Percentiles rank a stretch among this genome's conserved stretches.
Conservation (phyloP, 2,329 filamentous ascomycete species). For the Mycosphaerella sp. region DNA sequence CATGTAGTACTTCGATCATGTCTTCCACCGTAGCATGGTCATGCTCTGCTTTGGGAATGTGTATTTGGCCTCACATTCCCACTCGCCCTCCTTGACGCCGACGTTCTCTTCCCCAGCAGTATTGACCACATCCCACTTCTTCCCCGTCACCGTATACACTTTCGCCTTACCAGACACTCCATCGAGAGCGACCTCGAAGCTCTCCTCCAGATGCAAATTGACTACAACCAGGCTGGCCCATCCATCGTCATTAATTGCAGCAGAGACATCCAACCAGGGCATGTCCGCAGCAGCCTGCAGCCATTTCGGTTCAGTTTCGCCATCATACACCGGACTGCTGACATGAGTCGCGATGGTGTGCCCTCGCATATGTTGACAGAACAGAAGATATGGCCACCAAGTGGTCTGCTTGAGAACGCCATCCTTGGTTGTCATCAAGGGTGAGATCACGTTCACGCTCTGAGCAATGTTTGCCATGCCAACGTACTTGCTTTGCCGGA, state of each 20-base stretch:
- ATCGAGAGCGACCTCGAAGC: slow-evolving; percentile 54
- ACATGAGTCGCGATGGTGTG: slow-evolving; percentile 62
- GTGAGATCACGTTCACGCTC: slow-evolving; percentile 70
- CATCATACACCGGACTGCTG: slow-evolving; percentile 56
- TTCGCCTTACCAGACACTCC: slow-evolving; percentile 48
- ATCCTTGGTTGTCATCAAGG: slow-evolving; percentile 62
- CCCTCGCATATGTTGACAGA: slow-evolving; percentile 67
- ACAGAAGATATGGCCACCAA: slow-evolving; percentile 68
- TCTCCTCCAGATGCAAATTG: slow-evolving; percentile 58
- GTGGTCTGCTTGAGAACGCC: slow-evolving; percentile 66
- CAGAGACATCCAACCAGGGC: slow-evolving; percentile 65
- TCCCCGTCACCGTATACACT: slow-evolving; percentile 59
- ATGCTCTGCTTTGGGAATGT: slow-evolving; percentile 65
- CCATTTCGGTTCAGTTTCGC: slow-evolving; percentile 61
- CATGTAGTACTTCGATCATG: slow-evolving; percentile 4
- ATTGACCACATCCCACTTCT: slow-evolving; percentile 54
- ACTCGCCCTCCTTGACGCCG: slow-evolving; percentile 53
- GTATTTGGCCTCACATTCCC: slow-evolving; percentile 58
- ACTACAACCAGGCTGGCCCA: slow-evolving; percentile 63
- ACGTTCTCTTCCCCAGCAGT: slow-evolving; percentile 59
- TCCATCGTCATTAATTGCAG: slow-evolving; percentile 54
- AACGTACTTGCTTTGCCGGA: slow-evolving; percentile 63
- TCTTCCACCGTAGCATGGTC: slow-evolving; percentile 57
- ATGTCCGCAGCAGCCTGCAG: slow-evolving; percentile 59
- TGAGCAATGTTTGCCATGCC: slow-evolving; percentile 78